These are phyloP conservation scores for Trichophyton schoenleinii DNA, from an alignment of 2,329 filamentous ascomycete genomes.

Conservation along the genomic window DNA sequence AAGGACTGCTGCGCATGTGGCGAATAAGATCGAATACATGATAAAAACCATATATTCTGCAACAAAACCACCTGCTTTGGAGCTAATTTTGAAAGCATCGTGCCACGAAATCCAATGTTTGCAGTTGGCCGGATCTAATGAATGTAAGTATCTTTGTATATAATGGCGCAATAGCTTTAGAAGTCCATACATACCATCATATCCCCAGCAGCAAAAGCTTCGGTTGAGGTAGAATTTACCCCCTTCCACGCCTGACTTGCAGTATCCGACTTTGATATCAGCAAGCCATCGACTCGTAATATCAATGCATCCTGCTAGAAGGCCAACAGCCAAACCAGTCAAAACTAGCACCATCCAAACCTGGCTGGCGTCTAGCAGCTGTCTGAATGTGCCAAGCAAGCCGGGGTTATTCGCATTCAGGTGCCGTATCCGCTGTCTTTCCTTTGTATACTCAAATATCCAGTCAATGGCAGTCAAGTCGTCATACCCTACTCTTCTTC, in stretches of 20 bases:
- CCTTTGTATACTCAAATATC: constrained; percentile 98
- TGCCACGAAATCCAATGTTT: constrained; percentile 81
- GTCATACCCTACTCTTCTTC: constrained; percentile 84
- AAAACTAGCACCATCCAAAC: constrained; percentile 82
- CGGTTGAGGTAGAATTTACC: constrained; percentile 85
- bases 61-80: constrained; percentile 59
- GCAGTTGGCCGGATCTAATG: constrained; percentile 58
- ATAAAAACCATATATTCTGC: constrained; percentile 82
- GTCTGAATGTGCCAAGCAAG: constrained; percentile 57
- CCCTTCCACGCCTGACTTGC: constrained; percentile 61
- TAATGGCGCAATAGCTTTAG: background rate
- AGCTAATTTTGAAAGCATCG: constrained; percentile 54
- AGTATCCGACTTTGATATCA: constrained; percentile 83
- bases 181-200: constrained; percentile 46
- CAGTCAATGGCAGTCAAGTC: constrained; percentile 96
- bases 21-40: constrained; percentile 53
- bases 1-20: constrained; percentile 66
- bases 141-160: constrained; percentile 7
- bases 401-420: constrained; percentile 58
- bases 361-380: constrained; percentile 72
- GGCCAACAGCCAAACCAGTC: constrained; percentile 71
- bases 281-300: constrained; percentile 86
- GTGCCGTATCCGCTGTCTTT: constrained; percentile 73
- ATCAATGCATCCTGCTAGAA: constrained; percentile 78
- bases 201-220: constrained; percentile 85